Conservation (phyloP, 106 monocot species). For the Iris macrosiphon region DNA sequence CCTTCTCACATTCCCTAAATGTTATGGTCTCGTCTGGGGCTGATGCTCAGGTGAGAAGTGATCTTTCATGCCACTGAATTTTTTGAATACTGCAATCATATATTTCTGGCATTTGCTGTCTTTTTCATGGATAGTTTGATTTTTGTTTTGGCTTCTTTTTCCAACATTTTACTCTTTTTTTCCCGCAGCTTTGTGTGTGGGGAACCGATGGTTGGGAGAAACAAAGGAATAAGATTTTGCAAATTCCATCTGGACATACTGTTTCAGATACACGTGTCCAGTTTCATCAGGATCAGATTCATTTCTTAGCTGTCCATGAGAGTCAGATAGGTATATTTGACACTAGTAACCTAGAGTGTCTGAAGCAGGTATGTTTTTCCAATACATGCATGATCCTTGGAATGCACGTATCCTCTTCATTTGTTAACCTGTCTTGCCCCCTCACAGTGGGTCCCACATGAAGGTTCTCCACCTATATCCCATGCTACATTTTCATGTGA, state of each 20-base stretch:
- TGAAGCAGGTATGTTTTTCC: slow-evolving; percentile 48
- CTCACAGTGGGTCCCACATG: slow-evolving; percentile 34
- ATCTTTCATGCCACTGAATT: background rate
- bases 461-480: slow-evolving; percentile 54
- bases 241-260: slow-evolving; percentile 41
- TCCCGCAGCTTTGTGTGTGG: slow-evolving; percentile 61
- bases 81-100: too few species aligned
- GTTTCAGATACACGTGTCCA: slow-evolving; percentile 70
- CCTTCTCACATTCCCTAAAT: slow-evolving; percentile 50
- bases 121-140: background rate
- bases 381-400: background rate
- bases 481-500: slow-evolving; percentile 94
- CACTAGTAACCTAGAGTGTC: slow-evolving; percentile 56
- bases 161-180: background rate
- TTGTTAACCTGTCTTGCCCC: background rate
- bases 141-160: background rate
- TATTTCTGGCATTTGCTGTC: background rate
- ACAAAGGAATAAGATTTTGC: slow-evolving; percentile 50
- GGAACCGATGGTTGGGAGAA: slow-evolving; percentile 86
- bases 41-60: slow-evolving; percentile 46
- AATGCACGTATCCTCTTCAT: background rate
- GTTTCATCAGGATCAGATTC: slow-evolving; percentile 80
- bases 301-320: slow-evolving; percentile 77
- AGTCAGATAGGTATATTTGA: slow-evolving; percentile 78
- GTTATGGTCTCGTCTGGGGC: slow-evolving; percentile 69